These are phyloP conservation scores for Crucibulum laeve DNA, from an alignment of 768 basidiomycete species.

Conservation along the genomic window DNA sequence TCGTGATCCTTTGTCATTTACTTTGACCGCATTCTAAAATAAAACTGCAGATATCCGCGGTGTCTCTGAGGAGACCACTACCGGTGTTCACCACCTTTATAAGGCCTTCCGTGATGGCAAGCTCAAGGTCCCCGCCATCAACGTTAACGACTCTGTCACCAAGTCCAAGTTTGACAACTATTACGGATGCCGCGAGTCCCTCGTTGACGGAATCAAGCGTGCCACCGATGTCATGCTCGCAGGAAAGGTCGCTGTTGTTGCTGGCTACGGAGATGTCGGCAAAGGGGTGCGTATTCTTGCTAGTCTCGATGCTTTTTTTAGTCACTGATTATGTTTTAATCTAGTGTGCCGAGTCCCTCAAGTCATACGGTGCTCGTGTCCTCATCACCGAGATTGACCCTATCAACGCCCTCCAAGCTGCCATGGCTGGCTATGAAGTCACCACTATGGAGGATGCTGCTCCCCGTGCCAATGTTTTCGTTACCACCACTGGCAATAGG, in stretches of 20 bases:
- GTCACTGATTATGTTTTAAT: slow-evolving; percentile 2
- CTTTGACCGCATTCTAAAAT: slow-evolving; percentile 3
- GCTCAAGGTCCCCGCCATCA: slow-evolving; percentile 97
- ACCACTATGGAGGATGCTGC: slow-evolving; percentile 99
- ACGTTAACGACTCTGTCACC: slow-evolving; percentile 99
- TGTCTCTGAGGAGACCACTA: slow-evolving; percentile 98
- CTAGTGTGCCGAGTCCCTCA: slow-evolving; percentile 96
- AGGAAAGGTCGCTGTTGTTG: slow-evolving; percentile 98
- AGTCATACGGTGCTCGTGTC: slow-evolving; percentile 96
- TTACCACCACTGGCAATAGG: slow-evolving; percentile 97
- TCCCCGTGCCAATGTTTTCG: slow-evolving; percentile 83
- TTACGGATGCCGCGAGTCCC: slow-evolving; percentile 99
- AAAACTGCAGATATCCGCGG: slow-evolving; percentile 69
- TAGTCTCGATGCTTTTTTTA: background rate
- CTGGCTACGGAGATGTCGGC: slow-evolving; percentile 98
- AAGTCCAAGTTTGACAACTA: slow-evolving; percentile 99
- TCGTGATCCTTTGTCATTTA: slow-evolving; percentile 8
- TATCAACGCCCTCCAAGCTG: slow-evolving; percentile 99
- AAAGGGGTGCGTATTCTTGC: slow-evolving; percentile 76
- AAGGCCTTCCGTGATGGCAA: slow-evolving; percentile 95
- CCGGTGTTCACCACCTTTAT: slow-evolving; percentile 99
- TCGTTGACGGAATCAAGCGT: slow-evolving; percentile 99
- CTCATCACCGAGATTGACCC: slow-evolving; percentile 98
- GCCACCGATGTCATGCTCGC: slow-evolving; percentile 99
- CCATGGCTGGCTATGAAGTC: slow-evolving; percentile 99